Conservation (phyloP, 305 asterid genomes). For the Plantago rigida region DNA sequence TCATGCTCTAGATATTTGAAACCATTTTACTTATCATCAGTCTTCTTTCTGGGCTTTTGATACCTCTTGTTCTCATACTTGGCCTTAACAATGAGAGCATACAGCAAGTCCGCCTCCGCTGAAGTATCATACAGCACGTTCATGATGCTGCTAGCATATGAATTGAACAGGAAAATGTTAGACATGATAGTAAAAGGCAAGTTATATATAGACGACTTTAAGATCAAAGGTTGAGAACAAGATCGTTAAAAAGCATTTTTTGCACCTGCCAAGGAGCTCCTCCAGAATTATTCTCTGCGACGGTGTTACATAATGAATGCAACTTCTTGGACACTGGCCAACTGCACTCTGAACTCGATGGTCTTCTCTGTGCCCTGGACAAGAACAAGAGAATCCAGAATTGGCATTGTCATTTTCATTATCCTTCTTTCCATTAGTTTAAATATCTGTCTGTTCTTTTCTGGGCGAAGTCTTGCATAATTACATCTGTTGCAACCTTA, state of each 20-base stretch:
- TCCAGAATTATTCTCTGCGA: constrained; percentile 72
- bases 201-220: too few species aligned
- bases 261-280: constrained; percentile 71
- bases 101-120: constrained; percentile 69
- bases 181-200: too few species aligned
- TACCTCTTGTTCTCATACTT: constrained; percentile 63
- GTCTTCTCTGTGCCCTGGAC: constrained; percentile 54
- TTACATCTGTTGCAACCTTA: too few species aligned
- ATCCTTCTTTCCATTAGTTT: not conserved
- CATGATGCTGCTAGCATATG: constrained; percentile 44
- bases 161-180: not conserved
- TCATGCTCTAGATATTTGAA: constrained; percentile 8
- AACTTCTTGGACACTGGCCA: constrained; percentile 76
- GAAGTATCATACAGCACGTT: constrained; percentile 69
- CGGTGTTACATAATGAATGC: constrained; percentile 82
- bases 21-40: constrained; percentile 49
- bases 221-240: too few species aligned
- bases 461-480: too few species aligned
- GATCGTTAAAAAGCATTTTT: too few species aligned
- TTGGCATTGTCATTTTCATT: not conserved
- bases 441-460: too few species aligned
- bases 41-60: constrained; percentile 46
- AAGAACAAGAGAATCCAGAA: not conserved
- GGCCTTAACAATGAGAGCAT: constrained; percentile 62
- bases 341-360: constrained; percentile 59